These are phyloP conservation scores for Thalassiosira exigua DNA, from an alignment of 352 stramenopile species.

Conservation along the genomic window DNA sequence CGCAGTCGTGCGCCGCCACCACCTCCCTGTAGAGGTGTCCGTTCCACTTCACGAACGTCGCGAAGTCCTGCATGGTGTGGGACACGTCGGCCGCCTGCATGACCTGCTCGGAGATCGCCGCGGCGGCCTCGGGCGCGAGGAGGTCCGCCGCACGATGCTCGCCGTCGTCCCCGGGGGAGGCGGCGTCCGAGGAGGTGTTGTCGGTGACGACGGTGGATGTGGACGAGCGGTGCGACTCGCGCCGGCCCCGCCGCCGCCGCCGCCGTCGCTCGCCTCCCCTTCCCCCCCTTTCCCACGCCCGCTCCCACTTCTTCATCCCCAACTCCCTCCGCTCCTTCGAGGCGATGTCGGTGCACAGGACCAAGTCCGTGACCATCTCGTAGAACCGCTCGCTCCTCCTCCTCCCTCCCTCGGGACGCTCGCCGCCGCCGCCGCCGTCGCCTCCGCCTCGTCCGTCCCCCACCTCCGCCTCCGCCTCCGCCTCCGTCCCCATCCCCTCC, in stretches of 20 bases:
- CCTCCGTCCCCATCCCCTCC: background rate
- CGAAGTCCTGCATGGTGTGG: constrained; percentile 58
- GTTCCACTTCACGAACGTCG: constrained; percentile 50
- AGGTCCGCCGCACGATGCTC: background rate
- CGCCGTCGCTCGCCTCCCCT: background rate
- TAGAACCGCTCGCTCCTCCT: constrained; percentile 23
- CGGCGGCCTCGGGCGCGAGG: background rate
- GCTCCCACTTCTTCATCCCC: constrained; percentile 46
- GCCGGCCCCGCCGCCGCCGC: background rate
- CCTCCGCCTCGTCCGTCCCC: background rate
- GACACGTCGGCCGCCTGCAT: constrained; percentile 61
- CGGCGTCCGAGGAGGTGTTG: background rate
- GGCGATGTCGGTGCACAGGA: constrained; percentile 50
- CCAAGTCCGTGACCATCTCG: constrained; percentile 35
- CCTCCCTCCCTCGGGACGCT: no score
- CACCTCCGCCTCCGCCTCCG: background rate
- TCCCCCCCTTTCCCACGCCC: background rate
- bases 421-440: background rate
- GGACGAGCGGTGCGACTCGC: background rate
- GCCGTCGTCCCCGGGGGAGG: background rate
- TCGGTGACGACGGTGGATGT: background rate
- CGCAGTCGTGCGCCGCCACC: constrained; percentile 32
- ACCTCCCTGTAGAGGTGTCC: constrained; percentile 39
- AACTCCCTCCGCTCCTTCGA: constrained; percentile 34
- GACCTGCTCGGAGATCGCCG: constrained; percentile 56